Evolutionary conservation across 768 basidiomycete genomes (phyloP), one percentile per base, ranked within the genome.

Genomic region (Leccinum broughii): DNA sequence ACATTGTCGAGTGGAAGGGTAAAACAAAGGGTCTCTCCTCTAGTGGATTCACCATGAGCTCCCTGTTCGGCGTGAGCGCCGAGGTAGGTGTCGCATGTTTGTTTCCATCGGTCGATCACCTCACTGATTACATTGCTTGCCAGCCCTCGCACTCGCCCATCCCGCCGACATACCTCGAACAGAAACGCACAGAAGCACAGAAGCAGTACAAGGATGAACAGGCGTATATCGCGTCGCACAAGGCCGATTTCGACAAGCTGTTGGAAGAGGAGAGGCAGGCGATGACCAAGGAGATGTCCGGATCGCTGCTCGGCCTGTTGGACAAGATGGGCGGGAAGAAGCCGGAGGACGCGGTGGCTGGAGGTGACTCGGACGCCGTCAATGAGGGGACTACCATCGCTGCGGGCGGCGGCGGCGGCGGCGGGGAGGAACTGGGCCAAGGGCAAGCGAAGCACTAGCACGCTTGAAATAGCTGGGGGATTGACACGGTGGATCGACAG

Each of bases 1-100:
- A 92, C 64, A 69, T 93, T 10, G 91, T 88, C 57, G 90, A 94
- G 66, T 97, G 93, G 94, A 83, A 88, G 73, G 64, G 70, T 56
- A 76, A 76, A 56, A 72, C 78, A 35, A 74, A 66, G 60, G 78
- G 77, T 46, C 62, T 78, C 30, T 72, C 76, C 3, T 66, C 74
- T 44, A 72, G 76, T 3, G 72, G 72, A 13, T 78, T 81, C 64
- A 83, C 81, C 10, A 69, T 83, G 61, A 80, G 78, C 63, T 64
- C 74, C 26, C 67, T 83, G 55, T 83, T 83, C 59, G 76, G 80
- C 24, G 64, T 65, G 37, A 62, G 62, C 24, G 37, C 69, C 20
- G 69, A 74, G 66, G 80, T 77, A 35, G 54, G 72, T 22, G 8
- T 58, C 46, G 30, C 54, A 9, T 4, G 14, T 35, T 11, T 20